phyloP scores from a whole-genome alignment of 192 early-diverging fungal genomes.

The Backusella mclennaniae region DNA sequence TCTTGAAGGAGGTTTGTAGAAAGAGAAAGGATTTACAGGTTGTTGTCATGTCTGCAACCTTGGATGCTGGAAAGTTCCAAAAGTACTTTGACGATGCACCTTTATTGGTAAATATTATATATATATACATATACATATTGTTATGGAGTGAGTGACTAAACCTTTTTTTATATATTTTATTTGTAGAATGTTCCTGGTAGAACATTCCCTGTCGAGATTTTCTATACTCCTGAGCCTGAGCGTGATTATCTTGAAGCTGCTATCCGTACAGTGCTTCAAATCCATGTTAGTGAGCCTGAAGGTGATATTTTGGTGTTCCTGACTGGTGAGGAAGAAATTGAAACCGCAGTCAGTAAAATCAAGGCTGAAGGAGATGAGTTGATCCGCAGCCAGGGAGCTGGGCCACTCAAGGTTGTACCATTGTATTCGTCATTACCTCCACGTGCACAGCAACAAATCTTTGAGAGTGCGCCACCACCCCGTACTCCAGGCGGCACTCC shows the following conservation, averaged over 20 bases:
- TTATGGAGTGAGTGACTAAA: not conserved
- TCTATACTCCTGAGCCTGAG: conserved; percentile 97
- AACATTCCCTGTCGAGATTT: conserved; percentile 98
- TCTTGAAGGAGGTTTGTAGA: conserved; percentile 86
- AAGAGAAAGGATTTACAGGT: conserved; percentile 84
- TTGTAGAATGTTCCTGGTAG: conserved; percentile 84
- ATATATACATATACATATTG: not conserved
- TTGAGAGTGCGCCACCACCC: conserved; percentile 85
- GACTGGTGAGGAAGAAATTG: conserved; percentile 99
- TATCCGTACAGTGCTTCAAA: conserved; percentile 91
- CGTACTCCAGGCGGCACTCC: conserved; percentile 73
- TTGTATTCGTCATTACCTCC: conserved; percentile 94
- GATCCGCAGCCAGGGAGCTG: conserved; percentile 57
- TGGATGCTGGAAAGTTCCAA: conserved; percentile 99
- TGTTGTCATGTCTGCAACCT: conserved; percentile 96
- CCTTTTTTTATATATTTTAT: not conserved
- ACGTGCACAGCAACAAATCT: conserved; percentile 89
- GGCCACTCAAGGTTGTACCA: conserved; percentile 84
- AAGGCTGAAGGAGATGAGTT: conserved; percentile 72
- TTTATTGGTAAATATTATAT: conserved; percentile 58
- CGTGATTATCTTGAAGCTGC: conserved; percentile 97
- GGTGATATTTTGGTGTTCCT: conserved; percentile 97
- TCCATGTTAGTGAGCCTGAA: conserved; percentile 89
- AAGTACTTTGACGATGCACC: conserved; percentile 97
- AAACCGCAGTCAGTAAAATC: conserved; percentile 90